Evolutionary conservation across 768 basidiomycete genomes (phyloP), one percentile per base, ranked within the genome.

Genomic region (Leccinum truebloodii): DNA sequence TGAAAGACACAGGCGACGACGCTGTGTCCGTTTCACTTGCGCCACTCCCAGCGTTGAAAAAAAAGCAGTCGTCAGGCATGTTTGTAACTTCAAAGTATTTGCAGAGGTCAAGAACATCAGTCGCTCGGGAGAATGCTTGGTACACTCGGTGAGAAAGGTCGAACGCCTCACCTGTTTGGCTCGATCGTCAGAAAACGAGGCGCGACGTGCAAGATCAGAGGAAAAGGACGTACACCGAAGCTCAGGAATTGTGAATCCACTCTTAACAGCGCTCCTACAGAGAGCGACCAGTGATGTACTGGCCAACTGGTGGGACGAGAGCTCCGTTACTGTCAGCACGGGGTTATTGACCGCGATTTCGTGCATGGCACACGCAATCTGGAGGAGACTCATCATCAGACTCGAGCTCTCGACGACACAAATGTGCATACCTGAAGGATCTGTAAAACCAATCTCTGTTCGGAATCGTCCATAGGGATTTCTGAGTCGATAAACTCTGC

Each of bases 361-460:
- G 8, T 69, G 69, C 69, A 70, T 59, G 5, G 67, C 67, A 39
- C 58, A 61, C 3, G 69, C 69, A 39, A 69, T 26, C 69, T 70
- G 54, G 37, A 49, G 6, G 22, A 20, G 44, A 20, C 16, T 34
- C 34, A 12, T 55, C 13, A 46, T 64, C 22, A 66, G 52, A 39
- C 7, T 50, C 14, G 10, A 10, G 18, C 37, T 30, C 41, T 32
- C 46, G 7, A 20, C 18, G 22, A n/a, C 20, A 18, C 14, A 9
- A 46, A 52, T 6, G 4, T 30, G 44, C 63, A 22, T 58, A 68
- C 70, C 56, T 72, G 66, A 30, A 72, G 59, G 9, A 51, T 55
- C 14, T 68, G 51, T 13, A 71, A 8, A 12, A 68, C 70, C 52
- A 4, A 18, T 39, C 57, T 28, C 50, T 68, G 71, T 39, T 72